These are phyloP conservation scores for Acanthochlamys bracteata DNA, from an alignment of 106 monocot genomes.

Conservation along the genomic window DNA sequence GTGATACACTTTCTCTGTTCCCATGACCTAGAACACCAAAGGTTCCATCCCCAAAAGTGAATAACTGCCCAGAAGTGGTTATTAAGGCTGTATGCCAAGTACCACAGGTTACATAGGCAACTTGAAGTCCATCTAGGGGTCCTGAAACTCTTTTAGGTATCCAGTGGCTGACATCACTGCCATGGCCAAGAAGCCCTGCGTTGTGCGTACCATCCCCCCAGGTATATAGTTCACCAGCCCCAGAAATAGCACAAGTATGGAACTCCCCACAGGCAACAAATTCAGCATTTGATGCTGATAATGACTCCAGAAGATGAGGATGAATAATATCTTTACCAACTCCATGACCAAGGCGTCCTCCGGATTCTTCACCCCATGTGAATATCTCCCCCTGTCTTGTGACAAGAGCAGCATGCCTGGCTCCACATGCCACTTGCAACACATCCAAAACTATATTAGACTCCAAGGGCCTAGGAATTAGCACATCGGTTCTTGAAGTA, in stretches of 20 bases:
- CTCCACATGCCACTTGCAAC: constrained; percentile 71
- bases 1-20: constrained; percentile 49
- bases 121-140: constrained; percentile 72
- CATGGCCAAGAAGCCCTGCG: constrained; percentile 85
- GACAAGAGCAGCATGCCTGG: constrained; percentile 80
- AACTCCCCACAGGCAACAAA: constrained; percentile 86
- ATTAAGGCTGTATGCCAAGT: constrained; percentile 92
- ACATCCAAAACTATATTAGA: constrained; percentile 85
- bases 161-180: constrained; percentile 77
- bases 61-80: constrained; percentile 64
- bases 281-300: constrained; percentile 42
- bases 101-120: constrained; percentile 70
- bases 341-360: constrained; percentile 90
- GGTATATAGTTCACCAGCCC: constrained; percentile 77
- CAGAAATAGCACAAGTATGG: constrained; percentile 86
- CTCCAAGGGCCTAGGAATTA: constrained; percentile 73
- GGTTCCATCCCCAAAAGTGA: constrained; percentile 92
- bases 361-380: constrained; percentile 96
- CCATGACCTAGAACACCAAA: constrained; percentile 94
- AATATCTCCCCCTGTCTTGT: constrained; percentile 80
- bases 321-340: constrained; percentile 45
- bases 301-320: constrained; percentile 75
- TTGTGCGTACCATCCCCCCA: constrained; percentile 96
- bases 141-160: constrained; percentile 86
- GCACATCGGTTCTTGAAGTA: constrained; percentile 48